These are phyloP conservation scores for Kazachstania sp. DNA, from an alignment of 1,139 yeast species.

Conservation along the genomic window DNA sequence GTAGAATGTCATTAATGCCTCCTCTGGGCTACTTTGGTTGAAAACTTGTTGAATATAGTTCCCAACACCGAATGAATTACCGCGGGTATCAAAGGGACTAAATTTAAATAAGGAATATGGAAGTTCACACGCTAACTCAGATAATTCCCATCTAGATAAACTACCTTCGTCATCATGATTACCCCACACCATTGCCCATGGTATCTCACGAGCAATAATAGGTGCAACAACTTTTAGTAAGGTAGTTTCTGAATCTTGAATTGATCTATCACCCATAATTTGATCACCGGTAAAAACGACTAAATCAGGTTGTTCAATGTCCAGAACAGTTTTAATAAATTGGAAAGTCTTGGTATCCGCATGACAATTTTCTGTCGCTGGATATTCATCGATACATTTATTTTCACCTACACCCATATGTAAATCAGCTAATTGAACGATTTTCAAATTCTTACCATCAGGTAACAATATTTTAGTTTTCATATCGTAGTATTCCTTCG, in stretches of 20 bases:
- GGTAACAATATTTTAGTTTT: not conserved
- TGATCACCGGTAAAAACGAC: conserved; percentile 87
- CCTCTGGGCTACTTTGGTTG: conserved; percentile 16
- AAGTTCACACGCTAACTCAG: conserved; percentile 45
- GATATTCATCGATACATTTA: conserved; percentile 61
- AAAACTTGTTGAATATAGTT: conserved; percentile 56
- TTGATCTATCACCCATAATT: conserved; percentile 51
- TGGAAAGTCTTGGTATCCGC: conserved; percentile 66
- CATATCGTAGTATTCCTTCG: not conserved
- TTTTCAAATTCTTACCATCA: conserved; percentile 50
- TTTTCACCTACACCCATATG: conserved; percentile 79
- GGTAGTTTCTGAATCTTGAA: conserved; percentile 69
- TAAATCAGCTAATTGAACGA: conserved; percentile 78
- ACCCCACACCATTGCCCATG: conserved; percentile 75
- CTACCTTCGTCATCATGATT: conserved; percentile 69
- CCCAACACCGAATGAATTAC: conserved; percentile 63
- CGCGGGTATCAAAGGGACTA: conserved; percentile 47
- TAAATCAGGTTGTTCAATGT: conserved; percentile 66
- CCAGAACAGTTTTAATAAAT: conserved; percentile 57
- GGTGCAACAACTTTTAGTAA: conserved; percentile 71
- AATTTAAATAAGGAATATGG: conserved; percentile 58
- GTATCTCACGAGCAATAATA: conserved; percentile 54
- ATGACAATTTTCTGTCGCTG: conserved; percentile 45
- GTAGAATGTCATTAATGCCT: conserved; percentile 50
- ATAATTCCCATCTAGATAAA: conserved; percentile 49